Conservation (phyloP, 192 early-diverging fungal species). For the Umbelopsis sp. region DNA sequence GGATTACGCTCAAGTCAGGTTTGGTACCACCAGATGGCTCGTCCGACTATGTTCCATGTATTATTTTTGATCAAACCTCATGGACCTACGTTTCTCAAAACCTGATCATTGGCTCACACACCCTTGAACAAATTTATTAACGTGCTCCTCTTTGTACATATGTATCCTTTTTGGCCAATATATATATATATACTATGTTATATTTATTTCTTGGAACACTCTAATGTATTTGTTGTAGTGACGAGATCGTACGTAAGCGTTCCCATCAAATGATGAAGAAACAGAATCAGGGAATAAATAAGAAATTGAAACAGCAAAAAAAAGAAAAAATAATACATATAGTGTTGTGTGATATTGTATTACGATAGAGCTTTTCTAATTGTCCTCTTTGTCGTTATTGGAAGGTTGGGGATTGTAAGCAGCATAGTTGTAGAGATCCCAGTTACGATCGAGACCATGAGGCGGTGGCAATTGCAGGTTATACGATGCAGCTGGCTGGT, state of each 20-base stretch:
- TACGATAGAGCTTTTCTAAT: too few species aligned
- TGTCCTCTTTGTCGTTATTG: too few species aligned
- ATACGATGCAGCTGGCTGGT: too few species aligned
- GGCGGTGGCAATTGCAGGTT: not conserved
- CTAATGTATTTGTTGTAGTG: too few species aligned
- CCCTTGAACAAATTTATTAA: slow-evolving; percentile 1
- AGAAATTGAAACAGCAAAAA: too few species aligned
- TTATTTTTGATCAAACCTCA: not conserved
- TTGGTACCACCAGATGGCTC: not conserved
- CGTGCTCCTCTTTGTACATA: not conserved
- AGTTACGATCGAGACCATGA: not conserved
- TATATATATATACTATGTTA: not conserved
- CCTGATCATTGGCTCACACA: not conserved
- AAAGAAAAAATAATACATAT: too few species aligned
- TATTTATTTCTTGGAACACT: too few species aligned
- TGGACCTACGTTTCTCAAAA: not conserved
- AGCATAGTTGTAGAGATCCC: slow-evolving; percentile 8
- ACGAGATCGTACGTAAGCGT: too few species aligned
- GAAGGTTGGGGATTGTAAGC: not conserved
- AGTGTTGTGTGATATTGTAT: too few species aligned
- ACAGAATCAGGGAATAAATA: too few species aligned
- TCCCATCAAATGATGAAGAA: too few species aligned
- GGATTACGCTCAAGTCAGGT: not conserved
- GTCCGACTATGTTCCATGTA: not conserved
- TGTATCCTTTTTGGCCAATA: not conserved